Base-by-base conservation (phyloP, 2,329 filamentous ascomycete genomes). In the Hypoxylon rubiginosum region DNA sequence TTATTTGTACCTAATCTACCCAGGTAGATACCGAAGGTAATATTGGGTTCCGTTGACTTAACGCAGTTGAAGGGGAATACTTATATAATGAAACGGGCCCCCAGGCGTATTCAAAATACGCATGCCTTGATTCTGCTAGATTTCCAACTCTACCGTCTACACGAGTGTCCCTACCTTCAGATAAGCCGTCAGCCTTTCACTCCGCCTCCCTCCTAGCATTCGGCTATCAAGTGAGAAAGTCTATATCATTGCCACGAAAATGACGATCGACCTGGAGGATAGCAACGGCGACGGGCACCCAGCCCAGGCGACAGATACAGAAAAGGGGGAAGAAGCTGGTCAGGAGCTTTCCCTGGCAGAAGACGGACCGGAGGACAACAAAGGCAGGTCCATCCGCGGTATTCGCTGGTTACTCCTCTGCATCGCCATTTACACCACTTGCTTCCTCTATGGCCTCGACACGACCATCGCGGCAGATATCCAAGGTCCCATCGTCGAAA, bases 391-490 rank as follows among this genome's bases (percentile, higher is more conserved):
- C 24, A 64, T 66, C n/a, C 57, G 54, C 9, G 5, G 76, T 83
- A 51, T 82, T 82, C n/a, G 84, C 76, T 13, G 82, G 73, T 6
- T 77, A 67, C 65, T 70, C 5, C 2, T 54, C 52, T 43, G n/a
- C 13, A 43, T 21, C 17, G 39, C 39, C 21, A 34, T 54, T 5
- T 43, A 54, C 36, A 45, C 19, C n/a, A 54, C 21, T 45, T 54
- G 36, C 7, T 24, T 76, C 82, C 4, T 81, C 81, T 62, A 43
- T n/a, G 78, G 77, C 5, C 74, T 81, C 19, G 79, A 81, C 66
- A 83, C 79, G 10, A 85, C 83, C 0, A 82, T 85, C 39, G 75
- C 81, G 1, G 83, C 83, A 5, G 80, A 82, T 65, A 74, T 85
- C 9, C 81, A 84, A 56, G 78, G 77, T 0, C 64, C 71, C 2